Base-by-base conservation (phyloP, 257 asterid species). In the Ballota nigra region DNA sequence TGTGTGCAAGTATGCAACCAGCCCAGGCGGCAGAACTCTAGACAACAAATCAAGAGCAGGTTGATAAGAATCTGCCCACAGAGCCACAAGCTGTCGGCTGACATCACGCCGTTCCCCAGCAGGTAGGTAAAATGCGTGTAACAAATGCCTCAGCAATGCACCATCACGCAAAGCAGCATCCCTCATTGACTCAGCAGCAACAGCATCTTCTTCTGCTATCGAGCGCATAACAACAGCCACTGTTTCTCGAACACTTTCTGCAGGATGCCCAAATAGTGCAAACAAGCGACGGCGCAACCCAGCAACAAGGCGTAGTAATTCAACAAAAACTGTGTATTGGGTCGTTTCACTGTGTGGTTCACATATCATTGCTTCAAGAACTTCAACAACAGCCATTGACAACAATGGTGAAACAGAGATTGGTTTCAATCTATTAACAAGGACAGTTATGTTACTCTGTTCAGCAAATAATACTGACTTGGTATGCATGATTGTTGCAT, bases 161-260 rank as follows among this genome's bases (percentile, higher is more conserved):
- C 98, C 99, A 84, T 94, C 99, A 72, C 99, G 97, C 79, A 94
- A 85, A 75, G 99, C 96, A 63, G 99, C 98, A 73, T 92, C 99
- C 73, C 99, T 88, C 99, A 94, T 94, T 60, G 99, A 94, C 80
- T 94, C 99, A 60, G 99, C 99, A 34, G 99, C 99, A 76, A 94
- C 97, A 28, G 98, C 99, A 85, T 94, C 99, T 86, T 94, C 99
- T 85, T 94, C 99, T 2, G 99, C 99, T 76, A 94, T 94, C 53
- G 99, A 91, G 67, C 99, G 95, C 99, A 94, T 94, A 60, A 94
- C 86, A 36, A 94, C 98, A 34, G 98, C 98, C 47, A 94, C 95
- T 2, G 95, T 88, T 80, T 94, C 99, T 68, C 98, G 83, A 23
- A 91, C 95, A 75, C 98, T 89, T 80, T 91, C 98, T 3, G 98